Evolutionary conservation across 495 filamentous ascomycete species (phyloP).

Genomic region (Lichenothelia convexa): DNA sequence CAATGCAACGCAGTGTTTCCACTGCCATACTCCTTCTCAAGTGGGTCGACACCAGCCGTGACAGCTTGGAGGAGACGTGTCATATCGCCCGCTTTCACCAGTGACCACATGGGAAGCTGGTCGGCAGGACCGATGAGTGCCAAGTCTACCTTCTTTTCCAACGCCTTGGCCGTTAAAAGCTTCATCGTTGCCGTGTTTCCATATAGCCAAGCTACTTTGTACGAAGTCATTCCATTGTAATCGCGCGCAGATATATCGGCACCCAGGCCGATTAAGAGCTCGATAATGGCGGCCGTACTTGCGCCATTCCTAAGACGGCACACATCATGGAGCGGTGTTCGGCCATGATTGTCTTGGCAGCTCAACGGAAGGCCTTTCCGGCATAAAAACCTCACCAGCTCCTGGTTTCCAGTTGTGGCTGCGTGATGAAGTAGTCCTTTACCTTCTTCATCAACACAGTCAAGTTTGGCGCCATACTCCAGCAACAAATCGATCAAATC

Average conservation of each 20-base stretch:
- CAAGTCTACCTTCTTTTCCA: too few relatives aligned
- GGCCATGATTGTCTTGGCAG: not conserved
- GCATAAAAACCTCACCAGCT: not conserved
- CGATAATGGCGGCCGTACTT: not conserved
- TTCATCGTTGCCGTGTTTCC: not conserved
- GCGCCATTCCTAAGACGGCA: too few relatives aligned
- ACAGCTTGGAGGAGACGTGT: too few relatives aligned
- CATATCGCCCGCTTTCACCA: too few relatives aligned
- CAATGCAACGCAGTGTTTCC: not conserved
- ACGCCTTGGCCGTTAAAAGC: not conserved
- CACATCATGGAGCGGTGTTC: not conserved
- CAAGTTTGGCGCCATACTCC: not conserved
- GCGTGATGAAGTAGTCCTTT: not conserved
- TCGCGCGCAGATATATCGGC: not conserved
- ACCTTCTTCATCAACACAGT: not conserved
- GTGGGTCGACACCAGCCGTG: too few relatives aligned
- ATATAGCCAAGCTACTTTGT: not conserved
- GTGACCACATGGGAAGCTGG: too few relatives aligned
- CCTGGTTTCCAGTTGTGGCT: not conserved
- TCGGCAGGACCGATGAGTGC: too few relatives aligned
- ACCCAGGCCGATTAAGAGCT: not conserved
- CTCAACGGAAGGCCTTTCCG: not conserved
- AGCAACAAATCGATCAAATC: not conserved
- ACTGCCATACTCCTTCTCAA: not conserved
- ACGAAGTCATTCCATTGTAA: not conserved